A percentile compares a stretch with the other conserved stretches of the same genome.
Evolutionary conservation across 371 early-diverging fungal genomes (phyloP).

Genomic region (Mitosporidium daphniae): DNA sequence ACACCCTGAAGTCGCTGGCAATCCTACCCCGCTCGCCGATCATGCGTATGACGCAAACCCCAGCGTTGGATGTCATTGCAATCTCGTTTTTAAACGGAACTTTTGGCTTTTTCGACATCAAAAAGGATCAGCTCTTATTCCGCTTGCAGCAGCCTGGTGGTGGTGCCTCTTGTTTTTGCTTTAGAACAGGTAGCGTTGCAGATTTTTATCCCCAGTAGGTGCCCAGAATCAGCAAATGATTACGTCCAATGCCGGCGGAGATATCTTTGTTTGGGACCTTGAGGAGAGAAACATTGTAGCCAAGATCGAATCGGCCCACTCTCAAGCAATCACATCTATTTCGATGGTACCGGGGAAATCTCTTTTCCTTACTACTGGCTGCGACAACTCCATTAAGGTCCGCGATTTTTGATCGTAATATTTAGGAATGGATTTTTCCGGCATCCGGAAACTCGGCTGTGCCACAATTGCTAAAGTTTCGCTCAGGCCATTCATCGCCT

Average conservation of each 20-base stretch:
- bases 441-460: conserved; percentile 24
- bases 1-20: conserved; percentile 1
- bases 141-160: conserved; percentile 34
- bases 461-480: conserved; percentile 30
- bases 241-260: conserved; percentile 37
- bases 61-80: conserved; percentile 58
- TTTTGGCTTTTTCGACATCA: conserved; percentile 37
- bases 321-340: conserved; percentile 22
- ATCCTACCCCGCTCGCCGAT: conserved; percentile 16
- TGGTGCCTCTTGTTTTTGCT: no score
- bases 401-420: neutral
- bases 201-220: no score
- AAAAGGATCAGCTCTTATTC: conserved; percentile 24
- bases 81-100: conserved; percentile 49
- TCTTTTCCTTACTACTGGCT: conserved; percentile 38
- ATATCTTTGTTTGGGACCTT: conserved; percentile 63
- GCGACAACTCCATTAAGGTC: conserved; percentile 53
- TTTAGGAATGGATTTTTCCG: conserved; percentile 64
- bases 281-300: conserved; percentile 22
- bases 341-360: conserved; percentile 41
- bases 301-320: conserved; percentile 33
- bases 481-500: conserved; percentile 46
- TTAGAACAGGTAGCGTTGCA: no score
- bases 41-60: conserved; percentile 33
- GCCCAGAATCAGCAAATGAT: no score